These are phyloP conservation scores for Bertia moriformis DNA, from an alignment of 2,329 filamentous ascomycete species.

Conservation along the genomic window DNA sequence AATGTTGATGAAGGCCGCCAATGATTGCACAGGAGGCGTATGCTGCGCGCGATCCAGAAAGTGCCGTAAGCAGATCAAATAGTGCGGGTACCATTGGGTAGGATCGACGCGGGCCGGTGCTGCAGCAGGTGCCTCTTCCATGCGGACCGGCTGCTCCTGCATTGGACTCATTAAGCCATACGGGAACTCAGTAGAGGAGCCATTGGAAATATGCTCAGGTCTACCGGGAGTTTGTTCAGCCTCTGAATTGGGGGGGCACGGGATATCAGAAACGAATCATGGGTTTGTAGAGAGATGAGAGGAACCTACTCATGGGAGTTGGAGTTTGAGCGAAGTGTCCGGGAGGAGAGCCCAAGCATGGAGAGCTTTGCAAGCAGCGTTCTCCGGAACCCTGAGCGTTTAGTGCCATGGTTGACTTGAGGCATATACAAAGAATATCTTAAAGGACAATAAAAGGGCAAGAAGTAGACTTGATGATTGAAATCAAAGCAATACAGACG, in stretches of 20 bases:
- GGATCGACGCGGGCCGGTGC: not conserved
- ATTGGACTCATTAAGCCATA: too few relatives aligned
- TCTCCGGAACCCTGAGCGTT: not conserved
- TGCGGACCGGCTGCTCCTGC: too few relatives aligned
- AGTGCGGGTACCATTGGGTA: not conserved
- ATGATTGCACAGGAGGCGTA: not conserved
- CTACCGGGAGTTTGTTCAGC: not conserved
- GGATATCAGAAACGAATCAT: not conserved
- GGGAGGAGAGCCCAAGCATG: not conserved
- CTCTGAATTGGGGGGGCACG: not conserved
- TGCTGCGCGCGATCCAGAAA: not conserved
- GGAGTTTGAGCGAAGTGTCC: not conserved
- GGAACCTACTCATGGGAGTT: not conserved
- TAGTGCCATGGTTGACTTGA: conserved; percentile 3
- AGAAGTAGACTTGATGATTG: too few relatives aligned
- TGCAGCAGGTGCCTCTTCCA: not conserved
- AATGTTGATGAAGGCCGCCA: not conserved
- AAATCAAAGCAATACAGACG: too few relatives aligned
- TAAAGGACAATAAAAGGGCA: not conserved
- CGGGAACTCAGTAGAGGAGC: too few relatives aligned
- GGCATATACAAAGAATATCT: not conserved
- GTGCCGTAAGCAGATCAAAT: not conserved
- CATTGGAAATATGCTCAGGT: not conserved
- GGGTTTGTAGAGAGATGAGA: not conserved
- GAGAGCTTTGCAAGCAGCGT: not conserved